Evolutionary conservation across 257 asterid genomes (phyloP).

Genomic region (Parsonsia alboflavescens): DNA sequence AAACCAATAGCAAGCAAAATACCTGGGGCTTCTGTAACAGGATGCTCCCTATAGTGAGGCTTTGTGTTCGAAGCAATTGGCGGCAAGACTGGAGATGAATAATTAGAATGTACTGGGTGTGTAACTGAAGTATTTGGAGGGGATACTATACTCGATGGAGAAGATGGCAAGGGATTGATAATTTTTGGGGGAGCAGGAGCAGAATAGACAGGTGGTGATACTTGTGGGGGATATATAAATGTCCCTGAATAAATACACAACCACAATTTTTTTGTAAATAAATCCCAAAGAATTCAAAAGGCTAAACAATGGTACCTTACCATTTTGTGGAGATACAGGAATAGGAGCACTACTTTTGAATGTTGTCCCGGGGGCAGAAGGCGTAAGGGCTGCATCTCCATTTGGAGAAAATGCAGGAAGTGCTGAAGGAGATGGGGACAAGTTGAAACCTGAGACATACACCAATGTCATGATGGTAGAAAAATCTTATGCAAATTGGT

Average conservation of each 20-base stretch:
- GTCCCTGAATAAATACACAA: slow-evolving; percentile 32
- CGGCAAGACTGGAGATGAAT: slow-evolving; percentile 32
- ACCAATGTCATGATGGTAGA: neutral
- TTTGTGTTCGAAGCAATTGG: slow-evolving; percentile 34
- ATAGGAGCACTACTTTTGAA: slow-evolving; percentile 31
- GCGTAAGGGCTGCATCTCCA: slow-evolving; percentile 32
- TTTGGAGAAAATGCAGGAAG: slow-evolving; percentile 31
- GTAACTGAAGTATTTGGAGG: slow-evolving; percentile 39
- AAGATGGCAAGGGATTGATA: slow-evolving; percentile 30
- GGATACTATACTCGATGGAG: slow-evolving; percentile 29
- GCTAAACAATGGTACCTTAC: slow-evolving; percentile 23
- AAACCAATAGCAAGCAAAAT: slow-evolving; percentile 17
- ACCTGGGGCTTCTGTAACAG: slow-evolving; percentile 64
- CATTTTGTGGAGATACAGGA: slow-evolving; percentile 39
- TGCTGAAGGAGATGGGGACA: slow-evolving; percentile 23
- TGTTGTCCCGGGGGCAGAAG: slow-evolving; percentile 21
- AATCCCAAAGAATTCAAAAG: neutral
- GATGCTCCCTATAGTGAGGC: slow-evolving; percentile 24
- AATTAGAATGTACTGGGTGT: slow-evolving; percentile 22
- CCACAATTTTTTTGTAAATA: neutral
- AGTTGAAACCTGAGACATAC: slow-evolving; percentile 23
- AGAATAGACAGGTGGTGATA: slow-evolving; percentile 34
- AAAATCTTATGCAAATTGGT: neutral
- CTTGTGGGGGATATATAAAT: slow-evolving; percentile 33
- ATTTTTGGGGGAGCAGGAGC: slow-evolving; percentile 33